A percentile compares a stretch with the other conserved stretches of the same genome.
Evolutionary conservation across 441 rosid species (phyloP).

Genomic region (Adansonia grandidieri): DNA sequence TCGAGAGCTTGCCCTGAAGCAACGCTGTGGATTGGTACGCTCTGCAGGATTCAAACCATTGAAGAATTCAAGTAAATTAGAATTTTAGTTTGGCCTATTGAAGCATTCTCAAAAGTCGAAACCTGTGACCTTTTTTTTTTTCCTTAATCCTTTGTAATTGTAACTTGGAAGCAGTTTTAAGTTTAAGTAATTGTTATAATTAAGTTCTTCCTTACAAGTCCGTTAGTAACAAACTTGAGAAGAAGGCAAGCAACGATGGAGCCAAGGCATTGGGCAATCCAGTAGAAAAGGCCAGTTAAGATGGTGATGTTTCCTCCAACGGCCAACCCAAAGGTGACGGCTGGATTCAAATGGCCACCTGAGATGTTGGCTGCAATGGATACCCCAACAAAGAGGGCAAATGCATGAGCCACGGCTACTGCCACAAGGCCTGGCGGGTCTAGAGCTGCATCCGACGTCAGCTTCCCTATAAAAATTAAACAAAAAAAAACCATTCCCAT

Average conservation of each 20-base stretch:
- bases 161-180: background rate
- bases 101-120: too few relatives aligned
- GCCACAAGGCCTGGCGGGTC: slow-evolving; percentile 88
- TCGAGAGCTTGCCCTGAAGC: slow-evolving; percentile 64
- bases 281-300: slow-evolving; percentile 73
- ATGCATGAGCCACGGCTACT: slow-evolving; percentile 78
- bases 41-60: slow-evolving; percentile 47
- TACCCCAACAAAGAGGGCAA: slow-evolving; percentile 79
- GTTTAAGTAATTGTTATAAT: background rate
- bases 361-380: slow-evolving; percentile 82
- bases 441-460: slow-evolving; percentile 66
- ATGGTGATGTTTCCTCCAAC: slow-evolving; percentile 79
- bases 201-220: slow-evolving; percentile 39
- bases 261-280: slow-evolving; percentile 87
- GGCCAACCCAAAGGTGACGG: slow-evolving; percentile 83
- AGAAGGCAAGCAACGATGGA: slow-evolving; percentile 86
- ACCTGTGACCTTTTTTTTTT: too few relatives aligned
- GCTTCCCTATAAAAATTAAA: slow-evolving; percentile 41
- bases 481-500: background rate
- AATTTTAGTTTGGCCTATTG: background rate
- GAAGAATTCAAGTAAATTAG: background rate
- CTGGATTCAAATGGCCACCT: slow-evolving; percentile 88
- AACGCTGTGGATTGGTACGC: slow-evolving; percentile 47
- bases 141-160: background rate
- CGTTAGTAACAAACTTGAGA: slow-evolving; percentile 63